Percentiles rank a stretch among this genome's conserved stretches.
These are phyloP conservation scores for Dactylellina parvicollis DNA, from an alignment of 2,329 filamentous ascomycete species.

Conservation along the genomic window DNA sequence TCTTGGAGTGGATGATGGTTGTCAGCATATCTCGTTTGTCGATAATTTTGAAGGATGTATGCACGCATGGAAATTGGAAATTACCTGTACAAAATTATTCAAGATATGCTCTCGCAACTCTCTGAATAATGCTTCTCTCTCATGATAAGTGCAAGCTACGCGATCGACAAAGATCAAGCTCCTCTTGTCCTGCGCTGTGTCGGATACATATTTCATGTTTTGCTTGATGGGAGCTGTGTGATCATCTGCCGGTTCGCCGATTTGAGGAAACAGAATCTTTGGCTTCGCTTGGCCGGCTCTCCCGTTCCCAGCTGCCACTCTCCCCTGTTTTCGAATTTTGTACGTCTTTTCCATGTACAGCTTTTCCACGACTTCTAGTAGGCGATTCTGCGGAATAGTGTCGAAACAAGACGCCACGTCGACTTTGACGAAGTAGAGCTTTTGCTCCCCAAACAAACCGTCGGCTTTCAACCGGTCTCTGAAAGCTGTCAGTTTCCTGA, in stretches of 20 bases:
- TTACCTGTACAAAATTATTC: constrained; percentile 77
- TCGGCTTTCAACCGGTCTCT: constrained; percentile 65
- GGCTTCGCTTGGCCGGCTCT: constrained; percentile 56
- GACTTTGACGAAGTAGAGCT: constrained; percentile 86
- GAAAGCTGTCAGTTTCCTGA: constrained; percentile 76
- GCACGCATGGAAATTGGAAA: background rate
- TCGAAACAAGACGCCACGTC: constrained; percentile 95
- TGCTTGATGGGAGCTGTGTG: constrained; percentile 59
- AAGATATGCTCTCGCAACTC: constrained; percentile 82
- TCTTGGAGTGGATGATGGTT: too few relatives aligned
- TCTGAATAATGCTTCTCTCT: constrained; percentile 71
- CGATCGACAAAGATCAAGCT: constrained; percentile 82
- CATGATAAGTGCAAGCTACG: constrained; percentile 69
- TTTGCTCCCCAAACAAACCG: constrained; percentile 60
- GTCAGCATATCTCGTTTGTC: background rate
- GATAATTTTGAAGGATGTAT: background rate
- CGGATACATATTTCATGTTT: constrained; percentile 53
- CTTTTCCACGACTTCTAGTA: constrained; percentile 72
- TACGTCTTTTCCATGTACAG: constrained; percentile 66
- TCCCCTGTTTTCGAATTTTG: constrained; percentile 67
- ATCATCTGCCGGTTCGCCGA: constrained; percentile 35
- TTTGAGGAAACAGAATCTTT: constrained; percentile 38
- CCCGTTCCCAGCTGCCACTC: constrained; percentile 66
- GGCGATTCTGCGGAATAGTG: constrained; percentile 83
- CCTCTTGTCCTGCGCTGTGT: constrained; percentile 64